A percentile compares a stretch with the other conserved stretches of the same genome.
These are phyloP conservation scores for Pestalotiopsis sp. DNA, from an alignment of 2,329 filamentous ascomycete genomes.

Conservation along the genomic window DNA sequence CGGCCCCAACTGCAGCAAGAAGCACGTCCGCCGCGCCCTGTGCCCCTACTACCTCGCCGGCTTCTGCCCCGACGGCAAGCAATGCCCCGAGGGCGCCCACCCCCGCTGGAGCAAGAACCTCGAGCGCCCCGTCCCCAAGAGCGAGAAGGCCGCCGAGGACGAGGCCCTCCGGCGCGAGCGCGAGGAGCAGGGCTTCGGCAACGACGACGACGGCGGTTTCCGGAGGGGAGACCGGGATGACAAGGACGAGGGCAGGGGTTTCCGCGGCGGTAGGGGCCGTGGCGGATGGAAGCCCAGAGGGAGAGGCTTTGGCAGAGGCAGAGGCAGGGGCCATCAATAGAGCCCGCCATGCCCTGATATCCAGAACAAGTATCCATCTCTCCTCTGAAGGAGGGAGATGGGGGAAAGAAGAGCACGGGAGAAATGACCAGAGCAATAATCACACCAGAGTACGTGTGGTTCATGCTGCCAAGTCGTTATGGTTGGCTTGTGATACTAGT, in stretches of 20 bases:
- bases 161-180: constrained; percentile 18
- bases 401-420: neutral
- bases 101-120: constrained; percentile 78
- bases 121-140: constrained; percentile 74
- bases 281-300: constrained; percentile 32
- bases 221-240: constrained; percentile 29
- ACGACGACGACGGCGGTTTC: constrained; percentile 30
- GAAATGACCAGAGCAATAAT: neutral
- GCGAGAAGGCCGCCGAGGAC: constrained; percentile 60
- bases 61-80: constrained; percentile 83
- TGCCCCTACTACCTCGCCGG: constrained; percentile 89
- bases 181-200: constrained; percentile 46
- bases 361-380: neutral
- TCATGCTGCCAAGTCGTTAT: neutral
- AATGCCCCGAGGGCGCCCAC: constrained; percentile 81
- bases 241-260: constrained; percentile 31
- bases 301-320: constrained; percentile 36
- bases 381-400: neutral
- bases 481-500: neutral
- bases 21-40: constrained; percentile 80
- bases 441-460: neutral
- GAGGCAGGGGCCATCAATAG: constrained; percentile 33
- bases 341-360: neutral
- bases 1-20: constrained; percentile 83
- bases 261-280: constrained; percentile 37